phyloP scores from a whole-genome alignment of 2,329 filamentous ascomycete genomes.

The Tolypocladium endophyticum region DNA sequence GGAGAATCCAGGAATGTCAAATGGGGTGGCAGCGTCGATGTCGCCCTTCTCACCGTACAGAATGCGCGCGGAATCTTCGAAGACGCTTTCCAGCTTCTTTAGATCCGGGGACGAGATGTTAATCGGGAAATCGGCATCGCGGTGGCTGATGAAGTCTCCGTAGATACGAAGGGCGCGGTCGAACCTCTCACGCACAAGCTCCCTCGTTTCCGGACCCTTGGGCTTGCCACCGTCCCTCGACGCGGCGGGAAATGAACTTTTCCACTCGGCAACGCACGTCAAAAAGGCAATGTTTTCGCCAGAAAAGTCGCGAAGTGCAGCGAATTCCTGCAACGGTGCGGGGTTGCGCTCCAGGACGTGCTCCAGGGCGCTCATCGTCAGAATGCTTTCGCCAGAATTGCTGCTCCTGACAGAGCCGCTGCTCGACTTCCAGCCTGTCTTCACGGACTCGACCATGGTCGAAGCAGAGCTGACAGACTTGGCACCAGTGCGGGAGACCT shows the following conservation, averaged over 20 bases:
- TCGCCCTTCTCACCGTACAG: conserved; percentile 24
- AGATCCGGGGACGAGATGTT: conserved; percentile 49
- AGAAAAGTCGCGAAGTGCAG: conserved; percentile 55
- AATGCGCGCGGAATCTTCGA: conserved; percentile 38
- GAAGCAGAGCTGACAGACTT: conserved; percentile 9
- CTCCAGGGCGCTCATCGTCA: conserved; percentile 53
- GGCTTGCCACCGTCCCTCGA: conserved; percentile 9
- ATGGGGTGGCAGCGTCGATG: conserved; percentile 27
- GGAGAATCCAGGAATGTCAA: conserved; percentile 11
- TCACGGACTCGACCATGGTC: conserved; percentile 15
- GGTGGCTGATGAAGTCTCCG: conserved; percentile 45
- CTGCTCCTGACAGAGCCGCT: conserved; percentile 15
- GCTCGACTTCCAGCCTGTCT: conserved; percentile 20
- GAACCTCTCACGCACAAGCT: conserved; percentile 36
- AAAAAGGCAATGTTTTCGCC: conserved; percentile 63
- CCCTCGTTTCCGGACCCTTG: conserved; percentile 10
- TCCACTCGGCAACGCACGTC: conserved; percentile 47
- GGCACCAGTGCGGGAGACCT: conserved; percentile 8
- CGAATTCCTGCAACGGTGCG: conserved; percentile 50
- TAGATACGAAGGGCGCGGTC: conserved; percentile 52
- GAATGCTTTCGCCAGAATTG: conserved; percentile 28
- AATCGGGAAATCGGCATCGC: conserved; percentile 52
- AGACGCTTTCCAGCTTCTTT: conserved; percentile 40
- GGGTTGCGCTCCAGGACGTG: conserved; percentile 49
- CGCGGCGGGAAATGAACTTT: conserved; percentile 20